Evolutionary conservation across 768 basidiomycete species (phyloP).

Genomic region (Auricularia cornea): DNA sequence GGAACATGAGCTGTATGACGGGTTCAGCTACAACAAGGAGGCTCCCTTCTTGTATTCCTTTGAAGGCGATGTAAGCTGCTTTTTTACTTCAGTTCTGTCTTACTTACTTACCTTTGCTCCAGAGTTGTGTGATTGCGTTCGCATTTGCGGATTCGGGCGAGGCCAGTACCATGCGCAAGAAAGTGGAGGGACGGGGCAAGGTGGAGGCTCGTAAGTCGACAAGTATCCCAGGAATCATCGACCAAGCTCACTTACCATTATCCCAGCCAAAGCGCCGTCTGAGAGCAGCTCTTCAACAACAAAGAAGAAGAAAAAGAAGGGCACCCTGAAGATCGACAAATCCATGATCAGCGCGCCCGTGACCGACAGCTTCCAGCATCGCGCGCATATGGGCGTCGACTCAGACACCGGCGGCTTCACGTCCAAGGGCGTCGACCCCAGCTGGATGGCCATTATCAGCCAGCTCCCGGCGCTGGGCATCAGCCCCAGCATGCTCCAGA

Average conservation of each 20-base stretch:
- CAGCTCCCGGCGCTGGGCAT: constrained; percentile 57
- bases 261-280: constrained; percentile 36
- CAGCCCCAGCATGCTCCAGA: constrained; percentile 53
- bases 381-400: constrained; percentile 95
- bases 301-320: constrained; percentile 45
- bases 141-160: constrained; percentile 85
- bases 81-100: neutral
- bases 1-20: constrained; percentile 86
- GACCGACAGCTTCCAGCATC: constrained; percentile 71
- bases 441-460: constrained; percentile 70
- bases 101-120: constrained; percentile 6
- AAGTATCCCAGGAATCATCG: too few relatives aligned
- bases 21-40: constrained; percentile 74
- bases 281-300: constrained; percentile 24
- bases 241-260: neutral
- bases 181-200: constrained; percentile 60
- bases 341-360: constrained; percentile 83
- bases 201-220: constrained; percentile 42
- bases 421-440: constrained; percentile 79
- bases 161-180: constrained; percentile 79
- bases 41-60: constrained; percentile 90
- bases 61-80: constrained; percentile 73
- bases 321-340: constrained; percentile 76
- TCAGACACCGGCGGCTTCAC: constrained; percentile 64
- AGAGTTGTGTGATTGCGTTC: constrained; percentile 88